Base-by-base conservation (phyloP, 306 rosid species). In the Herpetospermum pedunculosum region DNA sequence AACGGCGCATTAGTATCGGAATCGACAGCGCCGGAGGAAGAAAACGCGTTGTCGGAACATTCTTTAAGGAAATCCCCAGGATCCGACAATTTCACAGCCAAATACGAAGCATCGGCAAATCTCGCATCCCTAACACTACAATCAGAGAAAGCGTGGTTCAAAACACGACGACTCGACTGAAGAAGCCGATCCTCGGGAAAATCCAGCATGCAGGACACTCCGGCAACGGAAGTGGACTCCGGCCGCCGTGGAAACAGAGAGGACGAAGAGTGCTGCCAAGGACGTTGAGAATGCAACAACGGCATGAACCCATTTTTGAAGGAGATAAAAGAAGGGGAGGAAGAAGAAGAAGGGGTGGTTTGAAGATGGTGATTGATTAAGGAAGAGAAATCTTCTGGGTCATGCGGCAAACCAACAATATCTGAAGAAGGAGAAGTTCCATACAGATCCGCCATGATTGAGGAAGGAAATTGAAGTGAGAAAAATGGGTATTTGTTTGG, bases 341-440 rank as follows among this genome's bases (percentile, higher is more conserved):
- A 69, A 9, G 75, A 29, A 30, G 75, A 50, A 37, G 80, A 80
- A 34, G 81, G 41, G 0, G 86, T 70, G 55, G 46, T 64, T 41
- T 76, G 82, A 72, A 86, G 85, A 44, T 87, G 85, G 18, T 86
- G 93, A 80, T 83, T 85, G 30, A 89, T 83, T 54, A 88, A 75
- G 81, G 89, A 73, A 12, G 90, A 86, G 53, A 92, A 81, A 2
- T 87, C 93, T 77, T 89, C 88, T 0, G 93, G 72, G 52, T 84
- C 88, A 38, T 82, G 48, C 41, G 83, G 75, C 2, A 77, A 23
- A 28, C 67, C 73, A 70, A 71, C 70, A 63, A 76, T 63, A 26
- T 57, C 71, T 19, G 76, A 77, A 41, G 85, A 54, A 35, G 87
- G 70, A 59, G 87, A 74, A 2, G 87, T 77, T 37, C 88, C 84